A percentile compares a stretch with the other conserved stretches of the same genome.
Evolutionary conservation across 129 eudicot species (phyloP).

Genomic region (Flaveria sonorensis): DNA sequence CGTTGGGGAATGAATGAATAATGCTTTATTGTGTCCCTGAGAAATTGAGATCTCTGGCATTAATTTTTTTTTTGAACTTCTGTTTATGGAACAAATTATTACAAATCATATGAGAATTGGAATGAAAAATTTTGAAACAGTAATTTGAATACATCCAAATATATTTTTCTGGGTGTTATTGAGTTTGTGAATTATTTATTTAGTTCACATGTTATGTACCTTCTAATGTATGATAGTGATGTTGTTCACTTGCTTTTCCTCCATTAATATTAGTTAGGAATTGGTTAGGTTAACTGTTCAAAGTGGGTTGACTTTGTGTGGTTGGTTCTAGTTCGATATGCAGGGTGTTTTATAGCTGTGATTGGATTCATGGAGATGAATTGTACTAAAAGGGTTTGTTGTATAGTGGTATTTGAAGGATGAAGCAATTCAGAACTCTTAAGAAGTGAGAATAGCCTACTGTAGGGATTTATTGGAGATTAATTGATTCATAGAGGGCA

Average conservation of each 20-base stretch:
- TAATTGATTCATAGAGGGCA: background rate
- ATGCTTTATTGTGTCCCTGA: conserved; percentile 1
- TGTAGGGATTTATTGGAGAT: background rate
- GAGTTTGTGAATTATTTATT: conserved; percentile 16
- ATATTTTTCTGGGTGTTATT: background rate
- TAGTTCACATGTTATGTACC: conserved; percentile 5
- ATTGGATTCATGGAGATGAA: background rate
- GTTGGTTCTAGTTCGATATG: conserved; percentile 1
- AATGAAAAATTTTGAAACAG: background rate
- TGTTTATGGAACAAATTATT: background rate
- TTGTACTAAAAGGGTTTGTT: background rate
- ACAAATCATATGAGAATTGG: background rate
- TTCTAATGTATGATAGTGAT: conserved; percentile 10
- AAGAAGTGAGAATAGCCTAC: background rate
- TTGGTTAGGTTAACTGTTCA: conserved; percentile 39
- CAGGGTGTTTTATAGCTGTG: conserved; percentile 22
- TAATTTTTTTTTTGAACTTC: background rate
- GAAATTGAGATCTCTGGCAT: conserved; percentile 42
- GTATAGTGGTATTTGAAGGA: background rate
- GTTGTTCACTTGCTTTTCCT: conserved; percentile 22
- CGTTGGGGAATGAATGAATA: conserved; percentile 8
- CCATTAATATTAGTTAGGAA: conserved; percentile 22
- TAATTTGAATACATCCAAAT: background rate
- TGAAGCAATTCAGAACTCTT: background rate
- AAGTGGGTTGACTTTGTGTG: conserved; percentile 33